Evolutionary conservation across 2,329 filamentous ascomycete species (phyloP), one percentile per base, ranked within the genome.

Genomic region (Pseudogymnoascus sp.): DNA sequence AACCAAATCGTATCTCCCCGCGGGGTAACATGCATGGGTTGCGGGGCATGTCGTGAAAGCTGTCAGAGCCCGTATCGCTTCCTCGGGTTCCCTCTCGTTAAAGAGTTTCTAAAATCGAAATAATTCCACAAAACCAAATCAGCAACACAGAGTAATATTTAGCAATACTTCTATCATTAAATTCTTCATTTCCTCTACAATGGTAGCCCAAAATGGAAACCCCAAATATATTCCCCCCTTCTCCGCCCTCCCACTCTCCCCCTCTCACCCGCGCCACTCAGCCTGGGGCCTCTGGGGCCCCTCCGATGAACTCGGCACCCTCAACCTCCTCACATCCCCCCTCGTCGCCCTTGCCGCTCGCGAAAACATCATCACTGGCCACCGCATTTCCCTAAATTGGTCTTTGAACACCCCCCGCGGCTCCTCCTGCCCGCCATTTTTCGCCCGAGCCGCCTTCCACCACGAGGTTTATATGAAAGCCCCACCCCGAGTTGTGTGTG

Each of bases 351-450:
- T 37, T 37, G 33, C 33, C 11, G 33, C 33, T 12, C 33, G 33
- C 33, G 33, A 37, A 37, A 37, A 37, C 33, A 12, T 37, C 12
- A 37, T 37, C 33, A 37, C 33, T 37, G 33, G 33, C 33, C 33
- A 37, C 63, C 81, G 80, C 31, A 76, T 87, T 60, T 84, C 82
- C 1, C 77, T 87, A 18, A 84, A 88, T 73, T 84, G 84, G 77
- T 78, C 82, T 0, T 76, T 88, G 4, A 77, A 84, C 72, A 79
- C 81, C 8, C 79, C 84, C 70, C 72, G 77, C 33, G 16, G 21
- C 5, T 70, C 78, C 11, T 77, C 82, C 16, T 37, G 33, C 33
- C 33, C 33, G 33, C 33, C 33, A 12, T 82, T 84, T 70, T 85
- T 87, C 71, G 75, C 77, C 63, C 78, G 85, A 12, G 77, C 80